These are phyloP conservation scores for Oryza glumipatula DNA, from an alignment of 176 grass and related monocot species.

Conservation along the genomic window DNA sequence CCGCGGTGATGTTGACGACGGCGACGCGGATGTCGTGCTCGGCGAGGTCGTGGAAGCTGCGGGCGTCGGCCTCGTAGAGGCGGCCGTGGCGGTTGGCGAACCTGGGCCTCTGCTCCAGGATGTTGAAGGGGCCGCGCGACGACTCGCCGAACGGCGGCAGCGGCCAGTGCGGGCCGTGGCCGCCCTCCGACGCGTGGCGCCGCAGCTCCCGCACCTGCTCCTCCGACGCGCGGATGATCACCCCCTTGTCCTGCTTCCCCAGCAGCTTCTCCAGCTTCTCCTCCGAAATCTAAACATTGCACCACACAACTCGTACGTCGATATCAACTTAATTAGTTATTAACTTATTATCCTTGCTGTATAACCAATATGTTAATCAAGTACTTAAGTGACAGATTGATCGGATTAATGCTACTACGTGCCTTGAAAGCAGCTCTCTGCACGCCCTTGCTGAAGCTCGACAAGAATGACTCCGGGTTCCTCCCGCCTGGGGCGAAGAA, in stretches of 20 bases:
- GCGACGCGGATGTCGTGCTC: slow-evolving; percentile 67
- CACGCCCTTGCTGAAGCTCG: slow-evolving; percentile 62
- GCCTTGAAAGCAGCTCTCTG: slow-evolving; percentile 68
- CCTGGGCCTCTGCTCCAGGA: slow-evolving; percentile 59
- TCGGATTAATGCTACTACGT: neutral
- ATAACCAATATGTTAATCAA: neutral
- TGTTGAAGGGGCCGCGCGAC: slow-evolving; percentile 47
- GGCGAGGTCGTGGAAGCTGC: slow-evolving; percentile 55
- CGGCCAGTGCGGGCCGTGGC: slow-evolving; percentile 50
- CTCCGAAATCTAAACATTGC: slow-evolving; percentile 32
- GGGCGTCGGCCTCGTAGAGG: slow-evolving; percentile 67
- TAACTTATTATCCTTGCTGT: neutral
- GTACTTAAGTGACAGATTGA: neutral
- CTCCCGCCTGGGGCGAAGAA: slow-evolving; percentile 67
- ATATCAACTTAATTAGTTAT: neutral
- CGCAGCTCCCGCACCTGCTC: slow-evolving; percentile 64
- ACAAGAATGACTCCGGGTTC: slow-evolving; percentile 57
- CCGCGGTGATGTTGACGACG: slow-evolving; percentile 60
- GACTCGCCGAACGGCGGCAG: slow-evolving; percentile 51
- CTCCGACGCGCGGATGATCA: slow-evolving; percentile 60
- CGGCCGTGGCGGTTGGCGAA: slow-evolving; percentile 64
- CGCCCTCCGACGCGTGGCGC: slow-evolving; percentile 45
- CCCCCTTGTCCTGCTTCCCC: slow-evolving; percentile 32
- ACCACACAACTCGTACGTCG: neutral
- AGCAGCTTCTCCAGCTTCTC: slow-evolving; percentile 51